Conservation (phyloP, 768 basidiomycete genomes). For the Stropharia rugosoannulata region DNA sequence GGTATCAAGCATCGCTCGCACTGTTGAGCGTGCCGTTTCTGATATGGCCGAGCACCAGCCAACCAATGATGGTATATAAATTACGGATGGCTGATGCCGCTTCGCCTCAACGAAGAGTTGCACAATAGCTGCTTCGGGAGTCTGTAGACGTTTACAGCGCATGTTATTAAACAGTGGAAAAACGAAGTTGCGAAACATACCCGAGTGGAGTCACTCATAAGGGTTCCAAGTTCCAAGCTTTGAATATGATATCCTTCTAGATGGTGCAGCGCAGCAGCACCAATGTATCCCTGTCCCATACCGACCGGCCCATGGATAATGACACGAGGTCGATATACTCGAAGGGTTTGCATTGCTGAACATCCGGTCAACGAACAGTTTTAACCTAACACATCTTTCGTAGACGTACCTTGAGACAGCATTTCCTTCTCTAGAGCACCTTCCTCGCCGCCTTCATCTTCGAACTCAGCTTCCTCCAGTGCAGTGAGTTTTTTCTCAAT, state of each 20-base stretch:
- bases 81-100: constrained; percentile 91
- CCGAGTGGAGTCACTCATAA: constrained; percentile 87
- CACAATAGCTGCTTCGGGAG: constrained; percentile 88
- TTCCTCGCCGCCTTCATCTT: constrained; percentile 72
- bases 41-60: constrained; percentile 86
- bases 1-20: constrained; percentile 89
- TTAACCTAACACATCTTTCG: neutral
- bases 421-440: constrained; percentile 88
- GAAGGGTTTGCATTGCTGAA: constrained; percentile 86
- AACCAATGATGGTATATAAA: constrained; percentile 89
- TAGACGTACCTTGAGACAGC: constrained; percentile 74
- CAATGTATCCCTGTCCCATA: constrained; percentile 91
- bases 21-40: constrained; percentile 81
- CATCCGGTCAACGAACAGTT: constrained; percentile 7
- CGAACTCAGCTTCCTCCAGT: constrained; percentile 93
- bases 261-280: constrained; percentile 88
- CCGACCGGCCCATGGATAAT: constrained; percentile 78
- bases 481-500: constrained; percentile 78
- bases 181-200: constrained; percentile 42
- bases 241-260: constrained; percentile 96
- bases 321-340: constrained; percentile 88
- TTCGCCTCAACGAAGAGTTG: constrained; percentile 97
- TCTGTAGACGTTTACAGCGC: constrained; percentile 42
- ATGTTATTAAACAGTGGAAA: neutral
- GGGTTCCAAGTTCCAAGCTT: constrained; percentile 84